Evolutionary conservation across 495 filamentous ascomycete species (phyloP).

Genomic region (Aspergillus asperescens): DNA sequence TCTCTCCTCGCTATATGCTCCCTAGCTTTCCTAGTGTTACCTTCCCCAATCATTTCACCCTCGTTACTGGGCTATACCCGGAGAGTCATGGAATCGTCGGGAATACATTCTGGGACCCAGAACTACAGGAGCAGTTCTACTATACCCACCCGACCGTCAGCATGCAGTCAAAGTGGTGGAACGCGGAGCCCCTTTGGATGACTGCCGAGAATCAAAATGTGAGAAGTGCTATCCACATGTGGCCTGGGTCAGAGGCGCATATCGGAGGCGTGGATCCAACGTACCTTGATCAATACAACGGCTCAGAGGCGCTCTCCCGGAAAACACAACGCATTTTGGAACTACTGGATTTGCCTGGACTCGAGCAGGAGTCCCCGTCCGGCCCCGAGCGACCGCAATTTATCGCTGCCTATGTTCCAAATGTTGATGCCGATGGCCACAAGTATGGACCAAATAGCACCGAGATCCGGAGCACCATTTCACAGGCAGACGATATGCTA

Average conservation of each 20-base stretch:
- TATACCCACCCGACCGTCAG: constrained; percentile 71
- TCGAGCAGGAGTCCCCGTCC: constrained; percentile 40
- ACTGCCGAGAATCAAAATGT: constrained; percentile 78
- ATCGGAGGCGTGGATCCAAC: constrained; percentile 58
- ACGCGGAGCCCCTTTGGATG: constrained; percentile 86
- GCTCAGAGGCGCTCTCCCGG: constrained; percentile 60
- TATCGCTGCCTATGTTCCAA: constrained; percentile 90
- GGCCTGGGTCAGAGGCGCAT: constrained; percentile 90
- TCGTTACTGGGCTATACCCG: constrained; percentile 87
- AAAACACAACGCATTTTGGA: constrained; percentile 76
- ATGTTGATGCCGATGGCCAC: constrained; percentile 83
- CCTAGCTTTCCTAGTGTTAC: constrained; percentile 95
- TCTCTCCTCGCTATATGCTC: constrained; percentile 85
- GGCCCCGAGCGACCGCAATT: constrained; percentile 64
- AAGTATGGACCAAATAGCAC: constrained; percentile 90
- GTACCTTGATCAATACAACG: constrained; percentile 79
- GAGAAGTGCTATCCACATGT: constrained; percentile 88
- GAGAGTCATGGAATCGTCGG: constrained; percentile 91
- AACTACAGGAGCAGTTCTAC: constrained; percentile 70
- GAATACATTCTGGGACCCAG: constrained; percentile 89
- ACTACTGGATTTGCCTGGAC: constrained; percentile 74
- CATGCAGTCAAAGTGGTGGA: constrained; percentile 87
- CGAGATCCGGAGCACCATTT: constrained; percentile 70
- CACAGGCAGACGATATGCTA: constrained; percentile 72
- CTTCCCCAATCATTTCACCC: constrained; percentile 95